Conservation (phyloP, 495 filamentous ascomycete genomes). For the Podospora australis region DNA sequence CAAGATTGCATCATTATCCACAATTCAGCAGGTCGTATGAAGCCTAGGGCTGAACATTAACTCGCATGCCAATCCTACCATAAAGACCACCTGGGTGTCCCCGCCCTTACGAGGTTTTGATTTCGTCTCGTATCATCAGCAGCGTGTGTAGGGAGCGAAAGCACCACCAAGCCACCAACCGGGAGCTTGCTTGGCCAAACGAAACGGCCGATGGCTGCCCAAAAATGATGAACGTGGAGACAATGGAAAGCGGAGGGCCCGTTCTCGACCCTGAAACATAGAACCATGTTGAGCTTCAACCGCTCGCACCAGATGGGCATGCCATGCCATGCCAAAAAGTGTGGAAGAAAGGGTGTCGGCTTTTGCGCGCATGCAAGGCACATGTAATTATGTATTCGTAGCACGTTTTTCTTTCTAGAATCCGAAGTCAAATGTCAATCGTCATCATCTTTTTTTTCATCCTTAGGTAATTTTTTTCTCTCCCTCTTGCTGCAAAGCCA, state of each 20-base stretch:
- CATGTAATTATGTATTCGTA: too few relatives aligned
- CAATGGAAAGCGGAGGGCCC: not conserved
- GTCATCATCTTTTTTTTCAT: too few relatives aligned
- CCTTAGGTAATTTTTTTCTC: too few relatives aligned
- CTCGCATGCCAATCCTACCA: too few relatives aligned
- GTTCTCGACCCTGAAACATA: constrained; percentile 7
- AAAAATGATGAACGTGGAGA: constrained; percentile 3
- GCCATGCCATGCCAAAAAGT: too few relatives aligned
- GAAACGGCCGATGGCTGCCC: constrained; percentile 2
- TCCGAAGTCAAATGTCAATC: too few relatives aligned
- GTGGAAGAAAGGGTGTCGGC: too few relatives aligned
- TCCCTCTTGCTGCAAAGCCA: too few relatives aligned
- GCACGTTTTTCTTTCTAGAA: too few relatives aligned
- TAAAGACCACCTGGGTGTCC: too few relatives aligned
- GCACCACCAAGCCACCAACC: not conserved
- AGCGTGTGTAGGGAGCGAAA: not conserved
- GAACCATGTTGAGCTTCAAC: constrained; percentile 1
- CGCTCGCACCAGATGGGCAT: too few relatives aligned
- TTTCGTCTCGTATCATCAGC: not conserved
- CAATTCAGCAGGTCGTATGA: not conserved
- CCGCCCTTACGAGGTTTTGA: not conserved
- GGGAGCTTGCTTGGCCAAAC: constrained; percentile 1
- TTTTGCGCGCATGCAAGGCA: too few relatives aligned
- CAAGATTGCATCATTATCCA: not conserved
- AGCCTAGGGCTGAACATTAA: not conserved